phyloP scores from a whole-genome alignment of 83 land plant genomes.

The Isoetes engelmannii region DNA sequence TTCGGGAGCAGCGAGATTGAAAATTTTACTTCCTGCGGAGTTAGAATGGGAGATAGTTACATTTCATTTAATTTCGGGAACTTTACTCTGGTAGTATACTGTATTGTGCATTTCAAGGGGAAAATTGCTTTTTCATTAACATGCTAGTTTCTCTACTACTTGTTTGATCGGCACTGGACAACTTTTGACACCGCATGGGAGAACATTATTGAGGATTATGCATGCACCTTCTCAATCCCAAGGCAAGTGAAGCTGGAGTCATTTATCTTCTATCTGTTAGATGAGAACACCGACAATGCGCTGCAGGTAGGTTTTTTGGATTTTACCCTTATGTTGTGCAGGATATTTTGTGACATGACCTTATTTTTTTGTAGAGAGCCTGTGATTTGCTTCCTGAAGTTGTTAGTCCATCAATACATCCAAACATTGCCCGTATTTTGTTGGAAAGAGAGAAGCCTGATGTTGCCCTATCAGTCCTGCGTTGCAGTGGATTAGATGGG shows the following conservation, averaged over 20 bases:
- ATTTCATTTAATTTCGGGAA: no score
- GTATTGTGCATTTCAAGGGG: not conserved
- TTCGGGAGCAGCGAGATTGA: no score
- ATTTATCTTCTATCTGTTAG: constrained; percentile 74
- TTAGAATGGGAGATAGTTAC: no score
- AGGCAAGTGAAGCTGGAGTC: constrained; percentile 71
- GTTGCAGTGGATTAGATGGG: constrained; percentile 68
- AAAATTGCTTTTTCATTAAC: constrained; percentile 32
- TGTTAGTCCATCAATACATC: constrained; percentile 58
- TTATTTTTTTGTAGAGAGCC: constrained; percentile 52
- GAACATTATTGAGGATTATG: constrained; percentile 69
- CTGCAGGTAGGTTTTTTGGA: constrained; percentile 46
- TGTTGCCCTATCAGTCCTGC: constrained; percentile 66
- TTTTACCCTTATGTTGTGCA: not conserved
- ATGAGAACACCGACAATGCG: constrained; percentile 60
- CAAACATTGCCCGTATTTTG: constrained; percentile 73
- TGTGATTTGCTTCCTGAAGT: constrained; percentile 75
- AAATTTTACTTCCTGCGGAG: no score
- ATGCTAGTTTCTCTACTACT: constrained; percentile 67
- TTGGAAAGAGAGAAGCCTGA: constrained; percentile 65
- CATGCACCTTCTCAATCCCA: constrained; percentile 53
- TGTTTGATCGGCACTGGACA: constrained; percentile 86
- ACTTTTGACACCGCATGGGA: constrained; percentile 57
- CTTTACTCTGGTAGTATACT: not conserved
- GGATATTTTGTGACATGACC: not conserved